These are phyloP conservation scores for Suhomyces bokatorum DNA, from an alignment of 1,139 yeast species.

Conservation along the genomic window DNA sequence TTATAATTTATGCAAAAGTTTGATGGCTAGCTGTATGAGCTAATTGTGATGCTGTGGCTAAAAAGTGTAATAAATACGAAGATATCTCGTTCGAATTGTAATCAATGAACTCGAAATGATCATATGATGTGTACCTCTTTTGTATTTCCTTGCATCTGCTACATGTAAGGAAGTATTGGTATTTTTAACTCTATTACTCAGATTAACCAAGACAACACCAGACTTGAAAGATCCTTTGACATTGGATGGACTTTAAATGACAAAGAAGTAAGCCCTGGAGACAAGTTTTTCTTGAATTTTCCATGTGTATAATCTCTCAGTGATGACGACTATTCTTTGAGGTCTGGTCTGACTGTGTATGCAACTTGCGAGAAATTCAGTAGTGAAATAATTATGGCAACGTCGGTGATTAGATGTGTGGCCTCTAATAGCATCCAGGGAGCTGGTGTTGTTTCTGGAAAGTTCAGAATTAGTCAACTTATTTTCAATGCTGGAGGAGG, in stretches of 20 bases:
- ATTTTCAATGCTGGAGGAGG: neutral
- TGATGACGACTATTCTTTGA: neutral
- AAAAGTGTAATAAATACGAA: too few species aligned
- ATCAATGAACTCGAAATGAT: too few species aligned
- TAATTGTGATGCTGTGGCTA: too few species aligned
- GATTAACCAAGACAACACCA: too few species aligned
- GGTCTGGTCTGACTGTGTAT: neutral
- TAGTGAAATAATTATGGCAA: neutral
- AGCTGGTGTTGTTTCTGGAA: neutral
- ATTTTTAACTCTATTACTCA: too few species aligned
- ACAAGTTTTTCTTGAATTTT: neutral
- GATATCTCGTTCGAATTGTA: too few species aligned
- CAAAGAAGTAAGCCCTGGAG: neutral
- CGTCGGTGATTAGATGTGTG: neutral
- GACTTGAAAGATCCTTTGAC: too few species aligned
- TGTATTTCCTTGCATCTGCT: too few species aligned
- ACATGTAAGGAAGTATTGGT: too few species aligned
- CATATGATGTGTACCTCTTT: too few species aligned
- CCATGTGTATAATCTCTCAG: neutral
- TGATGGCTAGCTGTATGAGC: too few species aligned
- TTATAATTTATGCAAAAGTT: too few species aligned
- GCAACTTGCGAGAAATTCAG: neutral
- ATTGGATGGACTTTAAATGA: neutral
- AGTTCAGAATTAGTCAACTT: neutral
- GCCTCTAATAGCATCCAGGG: neutral